Evolutionary conservation across 805 yeast genomes (phyloP).

Genomic region (Saccharomycopsis sp.): DNA sequence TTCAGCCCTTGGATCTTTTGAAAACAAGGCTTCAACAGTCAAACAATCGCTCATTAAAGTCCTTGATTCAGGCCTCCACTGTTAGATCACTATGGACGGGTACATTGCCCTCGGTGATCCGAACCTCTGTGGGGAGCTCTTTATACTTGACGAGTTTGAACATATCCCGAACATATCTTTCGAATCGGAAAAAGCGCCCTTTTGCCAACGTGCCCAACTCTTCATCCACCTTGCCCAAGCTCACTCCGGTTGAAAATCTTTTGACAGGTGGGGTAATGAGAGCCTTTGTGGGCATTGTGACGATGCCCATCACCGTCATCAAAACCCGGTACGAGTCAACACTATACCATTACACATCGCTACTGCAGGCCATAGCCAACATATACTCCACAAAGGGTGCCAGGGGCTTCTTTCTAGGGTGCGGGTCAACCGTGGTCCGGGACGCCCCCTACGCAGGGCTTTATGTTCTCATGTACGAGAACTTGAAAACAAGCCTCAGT

Average conservation of each 20-base stretch:
- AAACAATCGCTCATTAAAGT: conserved; percentile 6
- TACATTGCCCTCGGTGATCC: conserved; percentile 77
- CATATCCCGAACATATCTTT: conserved; percentile 43
- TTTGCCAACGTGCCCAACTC: not conserved
- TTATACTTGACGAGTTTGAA: conserved; percentile 72
- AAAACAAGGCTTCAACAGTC: conserved; percentile 73
- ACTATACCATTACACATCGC: conserved; percentile 56
- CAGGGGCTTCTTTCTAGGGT: conserved; percentile 76
- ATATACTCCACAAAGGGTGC: conserved; percentile 39
- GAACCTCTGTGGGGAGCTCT: conserved; percentile 89
- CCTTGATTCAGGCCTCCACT: too few relatives aligned
- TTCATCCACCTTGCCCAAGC: conserved; percentile 53
- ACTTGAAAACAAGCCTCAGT: conserved; percentile 53
- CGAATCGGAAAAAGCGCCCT: conserved; percentile 26
- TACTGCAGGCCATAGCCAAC: conserved; percentile 49
- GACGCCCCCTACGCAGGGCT: conserved; percentile 97
- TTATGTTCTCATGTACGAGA: conserved; percentile 78
- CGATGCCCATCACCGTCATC: conserved; percentile 91
- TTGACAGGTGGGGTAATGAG: conserved; percentile 71
- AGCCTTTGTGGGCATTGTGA: conserved; percentile 70
- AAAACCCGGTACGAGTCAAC: conserved; percentile 87
- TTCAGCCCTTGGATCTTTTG: conserved; percentile 92
- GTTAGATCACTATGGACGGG: conserved; percentile 69
- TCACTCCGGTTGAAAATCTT: conserved; percentile 61
- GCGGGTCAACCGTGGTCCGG: conserved; percentile 75